Conservation (phyloP, 2,329 filamentous ascomycete genomes). For the Cercospora sp. region DNA sequence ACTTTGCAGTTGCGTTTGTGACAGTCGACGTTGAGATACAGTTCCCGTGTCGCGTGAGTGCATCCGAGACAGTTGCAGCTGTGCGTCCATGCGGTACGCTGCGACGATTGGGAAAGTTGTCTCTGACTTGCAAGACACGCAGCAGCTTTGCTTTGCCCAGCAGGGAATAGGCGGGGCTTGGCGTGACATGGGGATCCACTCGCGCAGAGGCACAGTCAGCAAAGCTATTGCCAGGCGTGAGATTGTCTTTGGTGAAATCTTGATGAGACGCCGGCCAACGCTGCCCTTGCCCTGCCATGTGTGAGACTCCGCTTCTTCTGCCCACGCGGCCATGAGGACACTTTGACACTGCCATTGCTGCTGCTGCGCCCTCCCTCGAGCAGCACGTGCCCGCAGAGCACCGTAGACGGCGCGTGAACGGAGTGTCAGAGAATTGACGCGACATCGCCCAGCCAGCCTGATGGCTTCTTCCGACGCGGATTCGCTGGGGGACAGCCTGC, state of each 20-base stretch:
- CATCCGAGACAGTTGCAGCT: conserved; percentile 16
- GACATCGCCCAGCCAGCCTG: background rate
- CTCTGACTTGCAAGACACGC: background rate
- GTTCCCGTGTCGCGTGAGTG: conserved; percentile 12
- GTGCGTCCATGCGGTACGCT: conserved; percentile 8
- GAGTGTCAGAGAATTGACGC: background rate
- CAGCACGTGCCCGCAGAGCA: background rate
- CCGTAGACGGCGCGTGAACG: background rate
- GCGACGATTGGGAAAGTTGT: background rate
- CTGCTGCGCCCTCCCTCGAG: background rate
- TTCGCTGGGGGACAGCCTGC: conserved; percentile 34
- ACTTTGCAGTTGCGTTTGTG: background rate
- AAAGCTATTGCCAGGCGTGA: background rate
- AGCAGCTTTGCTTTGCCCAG: background rate
- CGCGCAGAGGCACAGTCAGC: background rate
- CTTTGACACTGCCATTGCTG: background rate
- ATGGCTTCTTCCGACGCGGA: conserved; percentile 30
- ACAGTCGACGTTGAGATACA: conserved; percentile 18
- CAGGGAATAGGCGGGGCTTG: background rate
- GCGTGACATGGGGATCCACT: conserved; percentile 1
- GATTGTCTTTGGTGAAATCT: background rate
- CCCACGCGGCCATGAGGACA: background rate
- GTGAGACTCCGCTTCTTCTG: background rate
- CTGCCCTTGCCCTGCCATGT: background rate
- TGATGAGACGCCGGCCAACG: background rate